Evolutionary conservation across 2,329 filamentous ascomycete species (phyloP), one percentile per base, ranked within the genome.

Genomic region (Zasmidium cellare): DNA sequence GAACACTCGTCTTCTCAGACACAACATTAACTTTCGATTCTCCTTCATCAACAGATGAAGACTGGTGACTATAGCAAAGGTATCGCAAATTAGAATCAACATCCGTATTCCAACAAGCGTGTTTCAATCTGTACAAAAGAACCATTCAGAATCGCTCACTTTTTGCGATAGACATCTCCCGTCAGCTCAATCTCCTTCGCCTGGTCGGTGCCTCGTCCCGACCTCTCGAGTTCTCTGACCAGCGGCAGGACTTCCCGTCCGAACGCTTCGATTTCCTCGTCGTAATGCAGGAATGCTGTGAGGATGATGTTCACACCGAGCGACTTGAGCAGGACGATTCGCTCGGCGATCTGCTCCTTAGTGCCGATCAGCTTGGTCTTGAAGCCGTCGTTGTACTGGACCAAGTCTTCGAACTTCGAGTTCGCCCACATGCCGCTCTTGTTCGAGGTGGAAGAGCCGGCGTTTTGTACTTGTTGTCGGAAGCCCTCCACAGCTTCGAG

Each of bases 341-440:
- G 69, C 59, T 82, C 79, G 0, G 78, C 79, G 50, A 82, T 78
- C 66, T 82, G 79, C 65, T 80, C 77, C 59, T 77, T 79, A 0
- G 80, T 82, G 0, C 80, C 80, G 46, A 82, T 81, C 23, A 82
- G 65, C 67, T 81, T 82, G 2, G 80, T 82, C 71, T 82, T 82
- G 69, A 83, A 83, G 1, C 80, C 80, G 64, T 82, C 80, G 47
- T 83, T 83, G 61, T 82, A 82, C 69, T 82, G 80, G 25, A 82
- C 78, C 54, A 82, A 64, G 63, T 83, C 80, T 51, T 82, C 77
- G 44, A 82, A 77, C 60, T 79, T 79, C 63, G 73, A 77, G 48
- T 80, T 72, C 7, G 80, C 79, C 80, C 80, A 82, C 80, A 82
- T 83, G 45, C 80, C 80, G 47, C 73, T 76, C 67, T 80, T 81